phyloP scores from a whole-genome alignment of 768 basidiomycete genomes.

The Lactifluus subvellereus region DNA sequence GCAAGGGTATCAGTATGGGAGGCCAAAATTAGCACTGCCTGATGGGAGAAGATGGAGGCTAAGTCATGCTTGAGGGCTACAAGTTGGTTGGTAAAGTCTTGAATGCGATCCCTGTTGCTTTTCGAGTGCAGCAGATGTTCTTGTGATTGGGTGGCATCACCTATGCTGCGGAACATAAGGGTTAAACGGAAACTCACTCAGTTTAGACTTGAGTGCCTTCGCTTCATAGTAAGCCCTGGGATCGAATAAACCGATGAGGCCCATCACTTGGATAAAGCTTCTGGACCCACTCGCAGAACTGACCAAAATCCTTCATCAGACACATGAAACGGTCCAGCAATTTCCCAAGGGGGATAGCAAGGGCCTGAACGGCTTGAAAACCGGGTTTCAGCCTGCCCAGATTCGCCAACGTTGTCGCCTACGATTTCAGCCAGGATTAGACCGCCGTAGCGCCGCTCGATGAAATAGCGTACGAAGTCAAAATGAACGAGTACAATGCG shows the following conservation, averaged over 20 bases:
- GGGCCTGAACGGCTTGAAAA: too few species aligned
- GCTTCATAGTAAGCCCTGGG: conserved; percentile 12
- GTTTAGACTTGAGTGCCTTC: conserved; percentile 14
- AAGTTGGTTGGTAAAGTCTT: conserved; percentile 1
- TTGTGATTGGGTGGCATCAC: neutral
- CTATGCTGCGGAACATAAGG: neutral
- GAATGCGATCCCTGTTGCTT: conserved; percentile 1
- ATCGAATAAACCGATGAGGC: neutral
- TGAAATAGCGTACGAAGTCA: too few species aligned
- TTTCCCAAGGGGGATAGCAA: too few species aligned
- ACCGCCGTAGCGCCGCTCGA: too few species aligned
- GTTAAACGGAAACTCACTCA: neutral
- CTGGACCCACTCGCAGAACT: too few species aligned
- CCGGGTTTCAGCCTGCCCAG: too few species aligned
- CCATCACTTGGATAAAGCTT: conserved; percentile 15
- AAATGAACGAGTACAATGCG: too few species aligned
- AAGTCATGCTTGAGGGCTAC: conserved; percentile 7
- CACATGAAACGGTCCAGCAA: too few species aligned
- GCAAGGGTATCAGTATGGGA: conserved; percentile 4
- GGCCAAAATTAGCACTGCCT: conserved; percentile 9
- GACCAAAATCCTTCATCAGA: too few species aligned
- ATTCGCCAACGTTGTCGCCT: too few species aligned
- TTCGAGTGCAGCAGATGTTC: conserved; percentile 9
- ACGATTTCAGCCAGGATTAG: too few species aligned
- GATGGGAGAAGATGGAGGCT: conserved; percentile 7